Percentiles rank a stretch among this genome's conserved stretches.
These are phyloP conservation scores for Kazachstania africana DNA, from an alignment of 805 yeast species.

Conservation along the genomic window DNA sequence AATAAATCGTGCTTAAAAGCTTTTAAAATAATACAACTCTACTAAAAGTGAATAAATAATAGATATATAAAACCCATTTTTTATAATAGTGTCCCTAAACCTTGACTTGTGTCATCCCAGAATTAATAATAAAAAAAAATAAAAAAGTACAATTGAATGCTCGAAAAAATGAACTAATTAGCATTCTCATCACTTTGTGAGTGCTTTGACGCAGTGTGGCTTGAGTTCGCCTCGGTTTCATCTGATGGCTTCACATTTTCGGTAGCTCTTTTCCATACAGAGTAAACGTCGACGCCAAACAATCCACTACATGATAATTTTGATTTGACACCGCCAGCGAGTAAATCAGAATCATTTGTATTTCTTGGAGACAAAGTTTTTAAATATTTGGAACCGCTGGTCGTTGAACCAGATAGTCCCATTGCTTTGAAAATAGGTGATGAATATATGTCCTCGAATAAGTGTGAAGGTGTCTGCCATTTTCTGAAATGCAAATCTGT, in stretches of 20 bases:
- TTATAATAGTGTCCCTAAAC: no score
- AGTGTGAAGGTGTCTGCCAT: slow-evolving; percentile 26
- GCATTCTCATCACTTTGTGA: no score
- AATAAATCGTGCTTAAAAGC: no score
- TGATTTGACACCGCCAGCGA: slow-evolving; percentile 6
- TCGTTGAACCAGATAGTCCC: slow-evolving; percentile 9
- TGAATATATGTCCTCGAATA: slow-evolving; percentile 23
- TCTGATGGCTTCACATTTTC: slow-evolving; percentile 2
- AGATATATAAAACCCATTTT: no score
- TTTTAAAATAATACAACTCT: no score
- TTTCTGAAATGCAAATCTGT: slow-evolving; percentile 13
- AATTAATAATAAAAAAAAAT: no score
- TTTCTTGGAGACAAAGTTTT: slow-evolving; percentile 11
- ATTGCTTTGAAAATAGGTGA: slow-evolving; percentile 23
- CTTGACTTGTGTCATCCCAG: no score
- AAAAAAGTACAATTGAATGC: no score
- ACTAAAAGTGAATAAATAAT: no score
- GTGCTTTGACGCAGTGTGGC: no score
- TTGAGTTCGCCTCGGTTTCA: no score
- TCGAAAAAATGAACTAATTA: no score
- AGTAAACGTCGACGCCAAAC: slow-evolving; percentile 26
- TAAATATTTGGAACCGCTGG: slow-evolving; percentile 8
- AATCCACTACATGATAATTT: slow-evolving; percentile 21
- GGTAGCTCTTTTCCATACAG: slow-evolving; percentile 26
- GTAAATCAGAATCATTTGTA: slow-evolving; percentile 5